Percentiles rank a stretch among this genome's conserved stretches.
phyloP scores from a whole-genome alignment of 2,329 filamentous ascomycete genomes.

The Xylaria sp. region DNA sequence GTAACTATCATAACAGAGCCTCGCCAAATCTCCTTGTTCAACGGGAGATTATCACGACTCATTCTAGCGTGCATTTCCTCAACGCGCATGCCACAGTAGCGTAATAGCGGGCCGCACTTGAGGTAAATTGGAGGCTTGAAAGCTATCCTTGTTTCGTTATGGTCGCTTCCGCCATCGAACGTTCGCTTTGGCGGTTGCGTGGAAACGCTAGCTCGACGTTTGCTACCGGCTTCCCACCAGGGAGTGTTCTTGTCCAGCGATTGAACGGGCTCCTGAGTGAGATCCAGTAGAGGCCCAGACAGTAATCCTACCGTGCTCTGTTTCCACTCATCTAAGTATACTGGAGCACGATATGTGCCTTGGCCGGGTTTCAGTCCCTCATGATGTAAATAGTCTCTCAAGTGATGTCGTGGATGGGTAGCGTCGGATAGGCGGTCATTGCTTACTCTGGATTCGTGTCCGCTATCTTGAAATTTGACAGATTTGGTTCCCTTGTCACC shows the following conservation, averaged over 20 bases:
- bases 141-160: constrained; percentile 65
- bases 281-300: constrained; percentile 63
- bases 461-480: constrained; percentile 41
- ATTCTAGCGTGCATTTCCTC: constrained; percentile 57
- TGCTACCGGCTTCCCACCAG: constrained; percentile 76
- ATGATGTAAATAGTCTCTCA: constrained; percentile 39
- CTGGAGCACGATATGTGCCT: constrained; percentile 63
- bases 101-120: constrained; percentile 86
- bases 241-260: constrained; percentile 59
- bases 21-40: constrained; percentile 83
- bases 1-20: constrained; percentile 97
- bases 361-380: constrained; percentile 52
- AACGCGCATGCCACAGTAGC: constrained; percentile 82
- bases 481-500: constrained; percentile 34
- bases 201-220: constrained; percentile 52
- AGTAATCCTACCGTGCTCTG: constrained; percentile 68
- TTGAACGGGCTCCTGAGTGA: constrained; percentile 49
- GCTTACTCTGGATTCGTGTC: constrained; percentile 28
- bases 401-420: constrained; percentile 30
- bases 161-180: constrained; percentile 72
- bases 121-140: constrained; percentile 87
- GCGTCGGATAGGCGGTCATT: constrained; percentile 34
- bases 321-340: constrained; percentile 75
- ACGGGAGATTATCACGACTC: constrained; percentile 42
- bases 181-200: constrained; percentile 61